phyloP scores from a whole-genome alignment of 2,329 filamentous ascomycete genomes.

The Ilyonectria destructans region DNA sequence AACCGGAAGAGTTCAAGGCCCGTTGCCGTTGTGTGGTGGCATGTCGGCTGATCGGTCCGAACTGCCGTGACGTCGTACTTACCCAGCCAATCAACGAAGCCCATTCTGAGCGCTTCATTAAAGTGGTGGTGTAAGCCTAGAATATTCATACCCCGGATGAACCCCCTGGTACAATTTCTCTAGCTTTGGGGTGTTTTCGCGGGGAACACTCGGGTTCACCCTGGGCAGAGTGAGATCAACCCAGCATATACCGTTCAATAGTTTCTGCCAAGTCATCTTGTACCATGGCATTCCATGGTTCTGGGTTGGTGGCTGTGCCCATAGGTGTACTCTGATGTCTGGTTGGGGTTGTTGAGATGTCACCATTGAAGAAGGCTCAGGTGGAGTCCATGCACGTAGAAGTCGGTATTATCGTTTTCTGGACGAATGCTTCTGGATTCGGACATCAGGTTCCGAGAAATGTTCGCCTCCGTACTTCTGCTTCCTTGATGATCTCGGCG shows the following conservation, averaged over 20 bases:
- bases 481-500: slow-evolving; percentile 87
- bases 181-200: slow-evolving; percentile 7
- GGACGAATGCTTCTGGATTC: background rate
- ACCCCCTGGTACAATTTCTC: slow-evolving; percentile 29
- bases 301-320: background rate
- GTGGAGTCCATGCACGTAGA: background rate
- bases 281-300: background rate
- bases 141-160: slow-evolving; percentile 34
- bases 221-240: background rate
- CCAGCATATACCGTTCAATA: background rate
- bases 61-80: slow-evolving; percentile 34
- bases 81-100: slow-evolving; percentile 38
- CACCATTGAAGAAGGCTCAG: background rate
- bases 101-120: slow-evolving; percentile 16
- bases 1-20: slow-evolving; percentile 16
- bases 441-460: slow-evolving; percentile 67
- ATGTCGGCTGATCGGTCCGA: slow-evolving; percentile 41
- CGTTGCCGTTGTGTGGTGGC: slow-evolving; percentile 26
- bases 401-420: background rate
- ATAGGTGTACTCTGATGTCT: background rate
- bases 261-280: background rate
- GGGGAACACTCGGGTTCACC: slow-evolving; percentile 25
- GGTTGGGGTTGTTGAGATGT: background rate
- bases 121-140: slow-evolving; percentile 16
- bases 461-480: slow-evolving; percentile 79